Conservation (phyloP, 768 basidiomycete genomes). For the Tricholoma sp. region DNA sequence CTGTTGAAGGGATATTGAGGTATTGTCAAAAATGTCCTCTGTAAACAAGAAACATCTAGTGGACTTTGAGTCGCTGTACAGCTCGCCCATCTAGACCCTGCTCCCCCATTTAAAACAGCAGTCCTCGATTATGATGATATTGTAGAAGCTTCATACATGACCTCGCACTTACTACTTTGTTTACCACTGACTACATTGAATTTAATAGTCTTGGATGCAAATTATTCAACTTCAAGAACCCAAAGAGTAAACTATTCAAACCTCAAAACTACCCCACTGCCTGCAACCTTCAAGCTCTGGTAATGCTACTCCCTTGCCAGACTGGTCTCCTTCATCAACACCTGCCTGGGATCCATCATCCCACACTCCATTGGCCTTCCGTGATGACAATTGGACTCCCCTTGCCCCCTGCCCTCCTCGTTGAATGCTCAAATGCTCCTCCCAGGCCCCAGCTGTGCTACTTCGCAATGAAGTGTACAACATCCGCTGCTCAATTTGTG, state of each 20-base stretch:
- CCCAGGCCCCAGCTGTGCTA: background rate
- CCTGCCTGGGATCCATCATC: constrained; percentile 2
- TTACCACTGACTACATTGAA: background rate
- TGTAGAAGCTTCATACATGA: background rate
- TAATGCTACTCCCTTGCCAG: background rate
- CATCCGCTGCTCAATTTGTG: background rate
- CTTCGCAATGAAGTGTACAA: background rate
- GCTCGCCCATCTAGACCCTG: background rate
- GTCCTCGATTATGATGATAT: too few relatives aligned
- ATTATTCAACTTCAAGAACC: background rate
- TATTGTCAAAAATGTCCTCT: too few relatives aligned
- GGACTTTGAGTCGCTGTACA: too few relatives aligned
- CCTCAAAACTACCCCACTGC: background rate
- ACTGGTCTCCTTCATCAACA: background rate
- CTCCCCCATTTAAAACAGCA: background rate
- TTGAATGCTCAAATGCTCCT: background rate
- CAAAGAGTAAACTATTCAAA: background rate
- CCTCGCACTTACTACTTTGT: background rate
- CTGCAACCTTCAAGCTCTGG: background rate
- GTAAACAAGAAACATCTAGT: too few relatives aligned
- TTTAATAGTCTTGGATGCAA: background rate
- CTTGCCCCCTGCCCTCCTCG: background rate
- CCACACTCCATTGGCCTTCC: background rate
- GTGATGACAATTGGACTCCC: background rate
- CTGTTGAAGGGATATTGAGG: too few relatives aligned